Base-by-base conservation (phyloP, 352 stramenopile species). In the Phytophthora capsici region DNA sequence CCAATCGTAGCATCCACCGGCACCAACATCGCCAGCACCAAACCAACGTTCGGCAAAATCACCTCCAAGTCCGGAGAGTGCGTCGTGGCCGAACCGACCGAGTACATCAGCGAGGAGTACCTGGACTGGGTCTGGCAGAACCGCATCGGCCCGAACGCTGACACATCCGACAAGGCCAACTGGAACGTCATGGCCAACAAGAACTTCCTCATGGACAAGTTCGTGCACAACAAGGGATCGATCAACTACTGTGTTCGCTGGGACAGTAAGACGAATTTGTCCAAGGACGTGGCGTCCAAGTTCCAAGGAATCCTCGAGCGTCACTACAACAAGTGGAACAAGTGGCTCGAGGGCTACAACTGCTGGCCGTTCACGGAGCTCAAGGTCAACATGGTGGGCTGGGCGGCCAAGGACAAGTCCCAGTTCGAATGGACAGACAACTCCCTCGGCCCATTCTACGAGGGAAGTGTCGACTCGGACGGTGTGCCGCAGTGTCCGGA, bases 121-220 rank as follows among this genome's bases (percentile, higher is more conserved):
- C 32, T 70, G 17, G 54, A 60, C 16, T 70, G 62, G 62, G 40
- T 70, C 10, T 70, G 62, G 62, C 12, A 70, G 30, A 19, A 70
- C 30, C 55, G 62, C 17, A 65, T 70, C 30, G 62, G 62, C 0
- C 54, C 62, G 1, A 59, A 60, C 19, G 62, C 23, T 2, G 45
- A 47, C 30, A 26, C 13, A 4, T 43, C 37, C 4, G 20, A 54
- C 9, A 38, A 58, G 13, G 41, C 23, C 20, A 70, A 70, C 25
- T 70, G 54, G 62, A 70, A 60, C 17, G 47, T 70, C n/a, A 70
- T 70, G 62, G 54, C 28, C 20, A 69, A 65, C 54, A 60, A 65
- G 40, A 70, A 70, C 36, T 70, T 26, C 5, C 10, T 70, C 38
- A 70, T 70, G 62, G 62, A 70, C 19, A 48, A 70, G 12, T 25